Percentiles rank a stretch among this genome's conserved stretches.
Conservation (phyloP, 305 asterid species). For the Petunia hybrid region DNA sequence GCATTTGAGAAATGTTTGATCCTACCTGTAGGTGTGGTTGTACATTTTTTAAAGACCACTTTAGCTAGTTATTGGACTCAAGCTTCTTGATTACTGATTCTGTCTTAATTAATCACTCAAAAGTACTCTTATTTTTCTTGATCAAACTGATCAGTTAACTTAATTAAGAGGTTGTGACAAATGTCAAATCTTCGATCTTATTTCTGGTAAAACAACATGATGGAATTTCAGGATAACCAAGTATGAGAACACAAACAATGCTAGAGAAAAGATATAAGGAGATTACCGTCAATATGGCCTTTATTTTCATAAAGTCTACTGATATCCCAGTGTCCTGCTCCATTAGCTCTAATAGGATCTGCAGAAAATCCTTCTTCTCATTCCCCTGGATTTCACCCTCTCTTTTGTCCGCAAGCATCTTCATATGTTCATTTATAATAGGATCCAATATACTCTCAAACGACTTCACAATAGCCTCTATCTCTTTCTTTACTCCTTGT, state of each 20-base stretch:
- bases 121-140: too few species aligned
- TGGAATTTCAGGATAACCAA: too few species aligned
- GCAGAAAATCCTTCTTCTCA: conserved; percentile 38
- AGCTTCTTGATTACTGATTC: conserved; percentile 47
- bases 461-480: conserved; percentile 37
- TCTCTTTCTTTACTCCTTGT: neutral
- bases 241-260: too few species aligned
- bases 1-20: too few species aligned
- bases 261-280: too few species aligned
- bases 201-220: too few species aligned
- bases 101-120: too few species aligned
- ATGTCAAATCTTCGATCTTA: too few species aligned
- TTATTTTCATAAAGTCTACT: conserved; percentile 30
- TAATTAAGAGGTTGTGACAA: too few species aligned
- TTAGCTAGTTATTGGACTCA: neutral
- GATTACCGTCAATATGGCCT: conserved; percentile 40
- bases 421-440: conserved; percentile 31
- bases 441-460: conserved; percentile 50
- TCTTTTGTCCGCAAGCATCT: conserved; percentile 44
- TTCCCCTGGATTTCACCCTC: neutral
- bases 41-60: too few species aligned
- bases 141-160: too few species aligned
- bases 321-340: conserved; percentile 11
- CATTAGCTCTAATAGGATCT: conserved; percentile 39
- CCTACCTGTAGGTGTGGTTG: too few species aligned